Evolutionary conservation across 2,329 filamentous ascomycete species (phyloP).

Genomic region (Neonectria hederae): DNA sequence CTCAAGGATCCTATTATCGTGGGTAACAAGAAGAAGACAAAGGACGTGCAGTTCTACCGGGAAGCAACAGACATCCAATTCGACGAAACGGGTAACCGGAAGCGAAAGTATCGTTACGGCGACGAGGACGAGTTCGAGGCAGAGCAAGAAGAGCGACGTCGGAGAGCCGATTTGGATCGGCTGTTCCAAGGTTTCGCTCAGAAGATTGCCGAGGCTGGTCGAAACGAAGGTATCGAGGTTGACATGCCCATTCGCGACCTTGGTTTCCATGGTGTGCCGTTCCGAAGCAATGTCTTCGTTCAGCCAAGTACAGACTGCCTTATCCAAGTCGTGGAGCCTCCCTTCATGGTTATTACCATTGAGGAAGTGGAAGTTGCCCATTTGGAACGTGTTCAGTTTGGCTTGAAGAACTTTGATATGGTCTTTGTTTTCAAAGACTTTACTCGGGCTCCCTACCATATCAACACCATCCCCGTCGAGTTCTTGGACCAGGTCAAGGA

Average conservation of each 20-base stretch:
- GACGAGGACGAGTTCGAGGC: slow-evolving; percentile 99
- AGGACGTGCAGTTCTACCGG: slow-evolving; percentile 97
- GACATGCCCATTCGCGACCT: slow-evolving; percentile 97
- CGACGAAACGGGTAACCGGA: slow-evolving; percentile 97
- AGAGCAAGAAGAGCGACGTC: slow-evolving; percentile 94
- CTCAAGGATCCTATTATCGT: slow-evolving; percentile 98
- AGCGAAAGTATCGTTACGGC: slow-evolving; percentile 96
- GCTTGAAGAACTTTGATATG: slow-evolving; percentile 98
- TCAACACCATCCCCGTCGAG: slow-evolving; percentile 98
- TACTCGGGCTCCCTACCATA: slow-evolving; percentile 85
- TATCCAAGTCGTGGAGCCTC: slow-evolving; percentile 95
- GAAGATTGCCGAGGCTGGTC: slow-evolving; percentile 95
- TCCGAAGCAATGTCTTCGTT: slow-evolving; percentile 93
- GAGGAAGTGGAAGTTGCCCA: slow-evolving; percentile 97
- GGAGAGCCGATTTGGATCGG: slow-evolving; percentile 90
- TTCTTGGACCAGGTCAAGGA: slow-evolving; percentile 95
- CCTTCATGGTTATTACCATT: slow-evolving; percentile 94
- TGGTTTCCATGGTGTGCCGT: slow-evolving; percentile 95
- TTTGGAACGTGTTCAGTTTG: slow-evolving; percentile 94
- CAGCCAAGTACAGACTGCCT: slow-evolving; percentile 97
- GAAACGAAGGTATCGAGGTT: slow-evolving; percentile 89
- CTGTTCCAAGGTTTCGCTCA: slow-evolving; percentile 97
- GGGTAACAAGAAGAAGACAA: slow-evolving; percentile 97
- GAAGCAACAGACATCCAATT: slow-evolving; percentile 99
- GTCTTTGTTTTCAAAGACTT: slow-evolving; percentile 99